Evolutionary conservation across 441 rosid species (phyloP).

Genomic region (Erysimum pusillum): DNA sequence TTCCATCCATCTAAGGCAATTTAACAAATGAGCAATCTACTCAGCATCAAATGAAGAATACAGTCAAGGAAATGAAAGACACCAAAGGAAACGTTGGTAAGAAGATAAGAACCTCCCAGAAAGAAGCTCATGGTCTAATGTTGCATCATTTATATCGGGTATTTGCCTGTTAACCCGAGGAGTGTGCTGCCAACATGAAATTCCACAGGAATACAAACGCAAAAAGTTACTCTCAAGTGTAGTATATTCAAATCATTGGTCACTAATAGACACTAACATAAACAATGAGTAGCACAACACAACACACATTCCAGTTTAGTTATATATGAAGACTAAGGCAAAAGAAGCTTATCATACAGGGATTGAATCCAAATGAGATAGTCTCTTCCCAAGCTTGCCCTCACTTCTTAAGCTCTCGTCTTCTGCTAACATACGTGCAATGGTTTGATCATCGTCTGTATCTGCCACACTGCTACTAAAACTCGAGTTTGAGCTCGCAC

Average conservation of each 20-base stretch:
- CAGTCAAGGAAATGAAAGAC: conserved; percentile 6
- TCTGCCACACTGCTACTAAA: conserved; percentile 77
- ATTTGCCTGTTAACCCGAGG: conserved; percentile 85
- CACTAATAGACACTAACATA: not conserved
- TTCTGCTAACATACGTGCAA: conserved; percentile 78
- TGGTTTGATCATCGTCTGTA: conserved; percentile 85
- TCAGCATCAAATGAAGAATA: conserved; percentile 4
- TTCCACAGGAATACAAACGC: not conserved
- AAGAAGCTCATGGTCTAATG: conserved; percentile 85
- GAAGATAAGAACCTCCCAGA: conserved; percentile 76
- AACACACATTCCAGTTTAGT: not conserved
- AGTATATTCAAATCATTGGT: not conserved
- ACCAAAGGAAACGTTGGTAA: conserved; percentile 21
- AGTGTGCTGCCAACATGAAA: conserved; percentile 76
- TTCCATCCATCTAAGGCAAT: not conserved
- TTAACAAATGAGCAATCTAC: not conserved
- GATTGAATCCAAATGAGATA: conserved; percentile 91
- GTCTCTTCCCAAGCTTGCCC: conserved; percentile 77
- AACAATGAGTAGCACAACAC: not conserved
- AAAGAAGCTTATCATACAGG: conserved; percentile 58
- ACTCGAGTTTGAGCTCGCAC: conserved; percentile 86
- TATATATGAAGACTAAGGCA: conserved; percentile 20
- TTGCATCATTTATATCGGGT: conserved; percentile 87
- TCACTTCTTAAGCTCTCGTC: conserved; percentile 61
- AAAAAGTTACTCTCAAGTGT: conserved; percentile 21